Base-by-base conservation (phyloP, 345 rosid species). In the Pseudoturritis turrita region DNA sequence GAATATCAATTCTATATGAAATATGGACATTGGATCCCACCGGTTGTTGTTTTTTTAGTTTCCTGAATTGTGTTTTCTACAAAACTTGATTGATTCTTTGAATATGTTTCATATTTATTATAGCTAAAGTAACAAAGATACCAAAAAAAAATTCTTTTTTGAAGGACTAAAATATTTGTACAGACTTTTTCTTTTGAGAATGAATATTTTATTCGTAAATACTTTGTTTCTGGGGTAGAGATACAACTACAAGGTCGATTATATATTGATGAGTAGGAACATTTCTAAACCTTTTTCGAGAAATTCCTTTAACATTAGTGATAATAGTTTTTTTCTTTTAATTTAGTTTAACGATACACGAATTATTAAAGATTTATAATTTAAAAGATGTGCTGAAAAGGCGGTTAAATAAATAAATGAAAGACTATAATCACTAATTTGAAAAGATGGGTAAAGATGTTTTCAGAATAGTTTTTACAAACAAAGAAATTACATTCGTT, bases 21-120 rank as follows among this genome's bases (percentile, higher is more conserved):
- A 22, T 56, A 62, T 64, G n/a, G 46, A 68, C 43, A 65, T 57
- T 57, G 75, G 79, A 72, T 64, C 86, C 81, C 74, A 70, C 79
- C 73, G 3, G 23, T 62, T 17, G 51, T 55, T 62, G 56, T 65
- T 70, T 33, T 12, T 25, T 33, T 47, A 23, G 43, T 57, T n/a
- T 37, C 65, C 40, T 33, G 23, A 56, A 51, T 72, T 28, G 39
- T 68, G 50, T 60, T 76, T 62, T 71, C 43, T 28, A 36, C 68
- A 55, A 72, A 72, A 79, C 44, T 75, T 71, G 41, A 62, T 63
- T 73, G 62, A 15, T 36, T 68, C 67, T 64, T 68, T 51, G 36
- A 57, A 21, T 55, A 13, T 62, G 23, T 60, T 78, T 52, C 31
- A 22, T 28, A 10, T 72, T 59, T 60, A 15, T 71, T 37, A 37